These are phyloP conservation scores for Sinapis alba DNA, from an alignment of 441 rosid species.

Conservation along the genomic window DNA sequence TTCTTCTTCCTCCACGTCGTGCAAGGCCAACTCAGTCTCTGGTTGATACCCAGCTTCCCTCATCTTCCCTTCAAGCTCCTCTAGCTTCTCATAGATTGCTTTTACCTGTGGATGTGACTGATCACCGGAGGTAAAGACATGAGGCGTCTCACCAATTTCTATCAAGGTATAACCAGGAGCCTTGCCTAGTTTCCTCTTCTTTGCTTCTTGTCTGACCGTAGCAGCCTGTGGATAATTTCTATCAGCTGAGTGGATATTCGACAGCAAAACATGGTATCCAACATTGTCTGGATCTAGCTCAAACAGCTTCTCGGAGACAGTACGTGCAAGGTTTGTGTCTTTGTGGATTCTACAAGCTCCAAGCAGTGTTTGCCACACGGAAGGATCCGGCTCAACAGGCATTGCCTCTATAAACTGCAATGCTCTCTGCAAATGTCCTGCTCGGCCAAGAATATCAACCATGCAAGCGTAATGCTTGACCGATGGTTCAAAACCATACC, in stretches of 20 bases:
- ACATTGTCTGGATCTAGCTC: slow-evolving; percentile 67
- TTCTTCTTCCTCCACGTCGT: slow-evolving; percentile 91
- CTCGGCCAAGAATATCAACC: slow-evolving; percentile 82
- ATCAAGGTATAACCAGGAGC: slow-evolving; percentile 80
- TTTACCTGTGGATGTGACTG: slow-evolving; percentile 66
- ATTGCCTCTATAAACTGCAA: slow-evolving; percentile 61
- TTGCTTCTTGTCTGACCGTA: slow-evolving; percentile 61
- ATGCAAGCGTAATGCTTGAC: slow-evolving; percentile 76
- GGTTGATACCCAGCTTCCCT: slow-evolving; percentile 75
- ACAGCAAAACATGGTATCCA: slow-evolving; percentile 70
- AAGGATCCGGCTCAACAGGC: slow-evolving; percentile 60
- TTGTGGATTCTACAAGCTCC: slow-evolving; percentile 89
- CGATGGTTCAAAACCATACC: slow-evolving; percentile 57
- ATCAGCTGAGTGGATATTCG: slow-evolving; percentile 69
- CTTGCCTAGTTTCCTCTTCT: slow-evolving; percentile 60
- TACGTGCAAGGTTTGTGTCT: slow-evolving; percentile 57
- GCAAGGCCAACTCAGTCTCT: slow-evolving; percentile 63
- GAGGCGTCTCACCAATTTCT: slow-evolving; percentile 64
- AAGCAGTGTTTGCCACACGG: slow-evolving; percentile 71
- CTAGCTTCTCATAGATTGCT: slow-evolving; percentile 62
- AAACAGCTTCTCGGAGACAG: slow-evolving; percentile 66
- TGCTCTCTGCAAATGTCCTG: slow-evolving; percentile 71
- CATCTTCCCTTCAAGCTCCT: slow-evolving; percentile 65
- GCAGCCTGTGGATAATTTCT: slow-evolving; percentile 73
- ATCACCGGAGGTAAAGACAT: slow-evolving; percentile 77